Base-by-base conservation (phyloP, 805 yeast genomes). In the Starmerella bacillaris region DNA sequence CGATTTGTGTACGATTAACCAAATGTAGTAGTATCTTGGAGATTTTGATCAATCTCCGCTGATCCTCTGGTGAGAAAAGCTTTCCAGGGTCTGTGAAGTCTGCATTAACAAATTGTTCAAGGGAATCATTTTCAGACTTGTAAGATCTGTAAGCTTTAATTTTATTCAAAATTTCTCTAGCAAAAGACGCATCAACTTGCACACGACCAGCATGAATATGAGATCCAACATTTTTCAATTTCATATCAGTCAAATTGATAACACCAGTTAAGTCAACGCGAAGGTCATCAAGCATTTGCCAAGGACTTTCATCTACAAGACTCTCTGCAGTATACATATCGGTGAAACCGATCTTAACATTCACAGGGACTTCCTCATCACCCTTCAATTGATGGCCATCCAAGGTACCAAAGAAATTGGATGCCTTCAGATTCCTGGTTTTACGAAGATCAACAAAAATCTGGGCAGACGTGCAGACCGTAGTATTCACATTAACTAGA, bases 1-100 rank as follows among this genome's bases (percentile, higher is more conserved):
- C 57, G 39, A 60, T 31, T 30, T 58, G 60, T 17, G 57, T 42
- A 21, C 56, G 58, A 21, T 55, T 51, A 19, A 59, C 52, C 2
- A 58, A 51, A 18, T 55, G 46, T 5, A 59, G 56, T 37, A 41
- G 17, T 17, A 29, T 12, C 18, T 24, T 18, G 2, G 46, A 36
- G 3, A 16, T 24, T 12, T 19, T 6, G 5, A 21, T 5, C 6
- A 20, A 5, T 5, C 18, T 9, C 7, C 6, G 30, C 12, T 7
- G 18, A 28, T 15, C 19, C n/a, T n/a, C n/a, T n/a, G n/a, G n/a
- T n/a, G n/a, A n/a, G n/a, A n/a, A n/a, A n/a, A n/a, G n/a, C n/a
- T n/a, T n/a, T 12, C 31, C 19, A 18, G 6, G 19, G 8, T 5
- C 29, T 15, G 7, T 15, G 31, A 28, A 5, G 5, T 9, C 17